Conservation (phyloP, 495 filamentous ascomycete species). For the Hyaloscypha finlandica region DNA sequence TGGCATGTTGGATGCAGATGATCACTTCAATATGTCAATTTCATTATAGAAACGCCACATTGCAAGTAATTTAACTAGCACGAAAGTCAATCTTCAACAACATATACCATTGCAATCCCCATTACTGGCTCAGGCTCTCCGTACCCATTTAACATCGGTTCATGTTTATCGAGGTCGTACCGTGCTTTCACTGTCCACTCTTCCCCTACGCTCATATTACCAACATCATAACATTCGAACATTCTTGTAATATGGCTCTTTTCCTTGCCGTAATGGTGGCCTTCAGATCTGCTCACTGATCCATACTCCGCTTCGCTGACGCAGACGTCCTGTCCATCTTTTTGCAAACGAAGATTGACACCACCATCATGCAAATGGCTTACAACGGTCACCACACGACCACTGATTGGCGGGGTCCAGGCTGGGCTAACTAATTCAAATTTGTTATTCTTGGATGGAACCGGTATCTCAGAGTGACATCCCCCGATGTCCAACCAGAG, state of each 20-base stretch:
- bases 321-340: conserved; percentile 26
- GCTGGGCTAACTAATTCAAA: conserved; percentile 1
- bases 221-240: conserved; percentile 20
- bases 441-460: conserved; percentile 8
- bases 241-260: conserved; percentile 27
- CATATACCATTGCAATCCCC: conserved; percentile 32
- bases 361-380: conserved; percentile 32
- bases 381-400: conserved; percentile 17
- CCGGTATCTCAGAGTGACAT: conserved; percentile 27
- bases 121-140: conserved; percentile 29
- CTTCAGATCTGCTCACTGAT: conserved; percentile 3
- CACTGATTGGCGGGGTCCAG: conserved; percentile 28
- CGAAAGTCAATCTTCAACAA: conserved; percentile 14
- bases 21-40: conserved; percentile 7
- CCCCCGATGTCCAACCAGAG: conserved; percentile 35
- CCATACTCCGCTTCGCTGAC: conserved; percentile 27
- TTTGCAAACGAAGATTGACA: conserved; percentile 11
- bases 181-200: conserved; percentile 31
- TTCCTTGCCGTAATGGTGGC: background rate
- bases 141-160: conserved; percentile 16
- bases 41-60: background rate
- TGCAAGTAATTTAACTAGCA: no score
- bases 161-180: conserved; percentile 31
- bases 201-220: conserved; percentile 25
- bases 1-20: conserved; percentile 3